phyloP scores from a whole-genome alignment of 2,329 filamentous ascomycete species.

The Phyllosticta paracitricarpa region DNA sequence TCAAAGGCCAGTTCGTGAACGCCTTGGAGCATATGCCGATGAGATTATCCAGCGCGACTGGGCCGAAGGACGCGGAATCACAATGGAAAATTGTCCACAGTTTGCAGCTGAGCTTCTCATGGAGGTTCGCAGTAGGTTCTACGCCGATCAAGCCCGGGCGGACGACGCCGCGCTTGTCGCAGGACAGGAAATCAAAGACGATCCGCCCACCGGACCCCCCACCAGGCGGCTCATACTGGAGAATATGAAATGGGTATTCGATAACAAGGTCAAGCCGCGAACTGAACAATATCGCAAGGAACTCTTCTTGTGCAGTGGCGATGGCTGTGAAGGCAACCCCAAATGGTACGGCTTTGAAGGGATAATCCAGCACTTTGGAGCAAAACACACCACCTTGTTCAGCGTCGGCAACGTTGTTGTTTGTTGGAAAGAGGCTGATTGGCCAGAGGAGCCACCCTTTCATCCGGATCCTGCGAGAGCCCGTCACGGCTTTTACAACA shows the following conservation, averaged over 20 bases:
- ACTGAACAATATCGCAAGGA: slow-evolving; percentile 60
- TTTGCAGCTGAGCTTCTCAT: slow-evolving; percentile 65
- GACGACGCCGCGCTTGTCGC: slow-evolving; percentile 27
- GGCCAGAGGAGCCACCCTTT: slow-evolving; percentile 68
- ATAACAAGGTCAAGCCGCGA: slow-evolving; percentile 61
- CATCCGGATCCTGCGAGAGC: slow-evolving; percentile 46
- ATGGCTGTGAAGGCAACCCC: slow-evolving; percentile 50
- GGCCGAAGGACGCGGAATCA: slow-evolving; percentile 53
- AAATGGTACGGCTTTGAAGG: slow-evolving; percentile 70
- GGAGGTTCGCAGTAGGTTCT: slow-evolving; percentile 58
- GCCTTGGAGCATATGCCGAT: slow-evolving; percentile 57
- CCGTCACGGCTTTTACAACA: slow-evolving; percentile 27
- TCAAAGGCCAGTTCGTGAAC: slow-evolving; percentile 57
- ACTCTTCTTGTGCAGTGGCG: slow-evolving; percentile 60
- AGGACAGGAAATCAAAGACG: slow-evolving; percentile 18
- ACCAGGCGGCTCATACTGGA: slow-evolving; percentile 61
- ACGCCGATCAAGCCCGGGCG: slow-evolving; percentile 48
- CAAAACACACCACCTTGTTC: slow-evolving; percentile 64
- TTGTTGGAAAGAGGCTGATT: slow-evolving; percentile 66
- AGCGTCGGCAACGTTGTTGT: slow-evolving; percentile 64
- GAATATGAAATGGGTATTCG: slow-evolving; percentile 81
- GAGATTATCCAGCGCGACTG: slow-evolving; percentile 58
- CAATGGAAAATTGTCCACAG: slow-evolving; percentile 51
- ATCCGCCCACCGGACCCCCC: slow-evolving; percentile 44
- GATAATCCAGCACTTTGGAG: slow-evolving; percentile 72